Evolutionary conservation across 2,329 filamentous ascomycete genomes (phyloP).

Genomic region (Bisporella sp.): DNA sequence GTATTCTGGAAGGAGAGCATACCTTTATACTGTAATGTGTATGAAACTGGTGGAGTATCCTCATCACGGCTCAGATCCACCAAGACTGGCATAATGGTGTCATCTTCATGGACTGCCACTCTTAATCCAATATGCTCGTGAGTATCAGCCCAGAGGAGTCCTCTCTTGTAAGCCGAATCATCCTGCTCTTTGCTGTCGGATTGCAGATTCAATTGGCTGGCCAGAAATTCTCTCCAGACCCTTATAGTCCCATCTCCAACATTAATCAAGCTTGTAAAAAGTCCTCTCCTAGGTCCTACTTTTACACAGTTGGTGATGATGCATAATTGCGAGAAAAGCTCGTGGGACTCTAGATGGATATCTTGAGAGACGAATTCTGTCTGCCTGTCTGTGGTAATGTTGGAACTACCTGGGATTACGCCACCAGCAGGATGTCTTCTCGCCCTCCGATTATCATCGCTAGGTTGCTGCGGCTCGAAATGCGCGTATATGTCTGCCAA

Average conservation of each 20-base stretch:
- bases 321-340: constrained; percentile 71
- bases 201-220: constrained; percentile 12
- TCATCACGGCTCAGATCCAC: constrained; percentile 33
- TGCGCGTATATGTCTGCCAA: constrained; percentile 59
- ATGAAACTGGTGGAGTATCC: constrained; percentile 56
- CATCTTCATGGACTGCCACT: constrained; percentile 53
- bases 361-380: constrained; percentile 48
- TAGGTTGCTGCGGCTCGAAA: constrained; percentile 56
- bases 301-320: constrained; percentile 62
- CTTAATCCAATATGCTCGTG: constrained; percentile 59
- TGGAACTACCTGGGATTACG: constrained; percentile 23
- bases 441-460: constrained; percentile 39
- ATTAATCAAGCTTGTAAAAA: constrained; percentile 58
- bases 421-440: constrained; percentile 27
- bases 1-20: constrained; percentile 19
- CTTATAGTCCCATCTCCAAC: constrained; percentile 63
- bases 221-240: constrained; percentile 68
- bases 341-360: constrained; percentile 59
- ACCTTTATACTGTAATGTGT: constrained; percentile 69
- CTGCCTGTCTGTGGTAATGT: constrained; percentile 15
- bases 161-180: constrained; percentile 26
- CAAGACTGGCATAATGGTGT: constrained; percentile 42
- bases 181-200: not conserved
- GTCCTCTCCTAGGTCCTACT: constrained; percentile 49
- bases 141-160: constrained; percentile 63